Percentiles rank a stretch among this genome's conserved stretches.
phyloP scores from a whole-genome alignment of 352 stramenopile species.

The Peronospora belbahrii region DNA sequence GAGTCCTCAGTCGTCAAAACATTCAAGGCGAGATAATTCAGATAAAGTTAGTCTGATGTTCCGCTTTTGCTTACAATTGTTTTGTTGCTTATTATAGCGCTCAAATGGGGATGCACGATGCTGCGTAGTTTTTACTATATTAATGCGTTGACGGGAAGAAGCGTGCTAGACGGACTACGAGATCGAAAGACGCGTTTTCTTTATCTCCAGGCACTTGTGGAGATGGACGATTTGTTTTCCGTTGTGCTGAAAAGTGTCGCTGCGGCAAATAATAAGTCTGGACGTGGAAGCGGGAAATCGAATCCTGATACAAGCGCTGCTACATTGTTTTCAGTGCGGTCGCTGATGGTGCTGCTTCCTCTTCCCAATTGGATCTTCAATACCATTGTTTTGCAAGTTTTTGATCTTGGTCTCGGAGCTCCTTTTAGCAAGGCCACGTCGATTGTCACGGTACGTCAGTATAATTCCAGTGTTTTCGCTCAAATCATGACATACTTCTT shows the following conservation, averaged over 20 bases:
- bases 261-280: constrained; percentile 12
- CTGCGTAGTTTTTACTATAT: constrained; percentile 75
- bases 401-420: constrained; percentile 55
- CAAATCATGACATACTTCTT: constrained; percentile 3
- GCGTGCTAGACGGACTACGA: constrained; percentile 41
- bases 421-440: constrained; percentile 26
- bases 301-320: constrained; percentile 48
- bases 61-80: background rate
- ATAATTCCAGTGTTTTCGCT: too few relatives aligned
- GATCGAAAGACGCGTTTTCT: constrained; percentile 63
- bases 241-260: constrained; percentile 34
- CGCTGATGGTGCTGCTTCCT: constrained; percentile 64
- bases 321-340: constrained; percentile 52
- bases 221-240: constrained; percentile 56
- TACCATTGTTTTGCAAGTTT: constrained; percentile 27
- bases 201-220: constrained; percentile 56
- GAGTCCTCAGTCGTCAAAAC: constrained; percentile 69
- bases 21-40: constrained; percentile 40
- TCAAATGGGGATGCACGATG: constrained; percentile 80
- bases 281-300: constrained; percentile 10
- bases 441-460: constrained; percentile 36
- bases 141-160: constrained; percentile 54
- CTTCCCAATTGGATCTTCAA: constrained; percentile 75
- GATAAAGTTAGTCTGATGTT: background rate
- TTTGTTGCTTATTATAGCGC: constrained; percentile 21